A percentile compares a stretch with the other conserved stretches of the same genome.
Conservation (phyloP, 768 basidiomycete genomes). For the Hypholoma fasciculare region DNA sequence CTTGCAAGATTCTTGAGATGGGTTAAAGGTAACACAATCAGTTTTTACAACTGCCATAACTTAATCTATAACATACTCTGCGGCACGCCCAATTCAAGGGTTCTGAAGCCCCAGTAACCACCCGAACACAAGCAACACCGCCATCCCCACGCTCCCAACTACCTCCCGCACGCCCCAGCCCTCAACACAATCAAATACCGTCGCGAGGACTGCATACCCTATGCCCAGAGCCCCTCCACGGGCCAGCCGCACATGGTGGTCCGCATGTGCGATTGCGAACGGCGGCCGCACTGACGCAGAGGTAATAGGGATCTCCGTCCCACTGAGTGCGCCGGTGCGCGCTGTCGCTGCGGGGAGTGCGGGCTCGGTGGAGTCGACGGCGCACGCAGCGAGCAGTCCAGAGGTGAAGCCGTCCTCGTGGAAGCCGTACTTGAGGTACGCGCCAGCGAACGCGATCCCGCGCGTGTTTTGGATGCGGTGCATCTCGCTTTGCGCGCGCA, state of each 20-base stretch:
- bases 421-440: conserved; percentile 78
- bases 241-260: conserved; percentile 28
- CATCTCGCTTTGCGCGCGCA: conserved; percentile 54
- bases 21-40: no score
- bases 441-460: conserved; percentile 65
- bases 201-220: conserved; percentile 22
- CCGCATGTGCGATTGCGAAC: conserved; percentile 43
- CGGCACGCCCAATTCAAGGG: not conserved
- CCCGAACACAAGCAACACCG: conserved; percentile 15
- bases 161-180: conserved; percentile 28
- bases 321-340: conserved; percentile 8
- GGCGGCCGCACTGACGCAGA: conserved; percentile 33
- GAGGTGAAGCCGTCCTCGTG: conserved; percentile 78
- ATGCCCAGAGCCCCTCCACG: conserved; percentile 15
- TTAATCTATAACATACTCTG: no score
- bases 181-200: conserved; percentile 42
- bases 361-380: conserved; percentile 15
- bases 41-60: no score
- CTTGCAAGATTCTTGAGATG: no score
- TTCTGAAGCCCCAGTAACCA: conserved; percentile 15
- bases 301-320: conserved; percentile 19
- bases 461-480: conserved; percentile 60
- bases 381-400: conserved; percentile 39
- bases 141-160: conserved; percentile 27
- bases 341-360: conserved; percentile 13